Base-by-base conservation (phyloP, 805 yeast species). In the Scheffersomyces lignosus region DNA sequence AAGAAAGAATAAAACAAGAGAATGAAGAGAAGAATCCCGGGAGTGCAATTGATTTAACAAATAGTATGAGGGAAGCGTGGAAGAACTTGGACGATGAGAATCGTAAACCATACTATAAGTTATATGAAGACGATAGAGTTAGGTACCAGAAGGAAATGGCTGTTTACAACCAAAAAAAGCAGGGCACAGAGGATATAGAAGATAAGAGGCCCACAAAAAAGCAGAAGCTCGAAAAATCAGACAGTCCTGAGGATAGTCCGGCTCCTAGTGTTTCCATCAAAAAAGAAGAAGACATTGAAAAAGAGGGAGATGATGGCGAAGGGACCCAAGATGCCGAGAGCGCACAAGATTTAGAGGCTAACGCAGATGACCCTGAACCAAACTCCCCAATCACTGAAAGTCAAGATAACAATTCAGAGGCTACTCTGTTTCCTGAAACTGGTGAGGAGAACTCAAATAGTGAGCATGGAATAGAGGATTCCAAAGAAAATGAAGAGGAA, bases 11-110 rank as follows among this genome's bases (percentile, higher is more conserved):
- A 26, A 79, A 77, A 43, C 71, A 74, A 34, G 78, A 75, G 43
- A 68, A 80, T 35, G 84, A 78, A 43, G 60, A 61, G n/a, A 61
- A 58, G 34, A 68, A 70, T 33, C 75, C 78, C 3, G 81, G 80
- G 7, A 56, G 54, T 18, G 54, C 64, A 14, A 64, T 64, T 27
- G 96, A 90, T 54, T 69, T 87, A 30, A 82, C 95, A 2, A 82
- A 78, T 51, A 83, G 83, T 12, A 69, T 90, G 67, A 80, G 95
- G 1, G 96, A 87, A 44, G 81, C 83, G 3, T 90, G 97, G 97
- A 86, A 86, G 52, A 70, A 66, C 35, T 70, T 90, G 48, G 77
- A 71, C 39, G 83, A 80, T 26, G 84, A 80, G 18, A 86, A 75
- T 7, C 76, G 86, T 39, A 78, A 77, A 45, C 89, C 90, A 3